Evolutionary conservation across 139 green algal genomes (phyloP).

Genomic region (Chlorella sp.): DNA sequence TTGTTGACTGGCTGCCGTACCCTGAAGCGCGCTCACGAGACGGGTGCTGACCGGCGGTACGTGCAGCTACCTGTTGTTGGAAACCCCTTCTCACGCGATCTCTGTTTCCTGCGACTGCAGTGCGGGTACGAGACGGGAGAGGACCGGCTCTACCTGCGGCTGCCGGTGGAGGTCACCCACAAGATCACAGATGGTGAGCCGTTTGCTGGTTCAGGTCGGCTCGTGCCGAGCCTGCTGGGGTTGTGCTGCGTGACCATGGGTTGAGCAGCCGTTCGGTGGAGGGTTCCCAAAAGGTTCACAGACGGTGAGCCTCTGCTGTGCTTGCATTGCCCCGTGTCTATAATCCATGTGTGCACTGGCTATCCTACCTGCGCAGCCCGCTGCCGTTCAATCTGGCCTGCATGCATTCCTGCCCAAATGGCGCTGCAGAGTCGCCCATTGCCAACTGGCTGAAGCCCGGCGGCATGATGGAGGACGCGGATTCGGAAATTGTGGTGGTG

Average conservation of each 20-base stretch:
- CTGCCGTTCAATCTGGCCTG: not conserved
- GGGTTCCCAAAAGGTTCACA: too few species aligned
- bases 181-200: constrained; percentile 52
- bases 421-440: constrained; percentile 12
- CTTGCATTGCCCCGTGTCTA: not conserved
- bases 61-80: not conserved
- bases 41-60: not conserved
- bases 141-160: constrained; percentile 65
- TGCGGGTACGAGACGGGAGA: constrained; percentile 52
- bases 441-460: constrained; percentile 34
- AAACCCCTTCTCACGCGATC: not conserved
- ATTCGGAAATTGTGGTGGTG: constrained; percentile 66
- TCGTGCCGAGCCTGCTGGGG: too few species aligned
- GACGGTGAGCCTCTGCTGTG: not conserved
- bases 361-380: too few species aligned
- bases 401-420: not conserved
- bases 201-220: too few species aligned
- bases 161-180: constrained; percentile 66
- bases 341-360: constrained; percentile 44
- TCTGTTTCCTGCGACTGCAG: constrained; percentile 3
- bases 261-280: too few species aligned
- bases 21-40: not conserved
- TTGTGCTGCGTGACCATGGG: too few species aligned
- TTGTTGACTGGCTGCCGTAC: not conserved
- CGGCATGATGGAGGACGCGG: constrained; percentile 50